Percentiles rank a stretch among this genome's conserved stretches.
Evolutionary conservation across 2,329 filamentous ascomycete genomes (phyloP).

Genomic region (Botrytis pseudocinerea): DNA sequence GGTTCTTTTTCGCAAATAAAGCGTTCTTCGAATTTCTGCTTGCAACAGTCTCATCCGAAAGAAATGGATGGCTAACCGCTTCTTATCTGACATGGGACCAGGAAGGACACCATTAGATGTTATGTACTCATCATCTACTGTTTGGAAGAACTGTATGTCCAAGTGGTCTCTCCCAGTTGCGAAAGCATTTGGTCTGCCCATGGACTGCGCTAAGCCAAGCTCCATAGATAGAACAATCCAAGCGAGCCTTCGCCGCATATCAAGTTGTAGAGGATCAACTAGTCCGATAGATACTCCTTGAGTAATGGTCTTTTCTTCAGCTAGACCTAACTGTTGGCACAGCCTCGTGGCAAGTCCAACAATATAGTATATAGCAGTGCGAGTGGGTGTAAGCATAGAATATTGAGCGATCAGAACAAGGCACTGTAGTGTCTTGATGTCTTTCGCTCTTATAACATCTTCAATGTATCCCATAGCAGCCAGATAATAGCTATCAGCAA

Average conservation of each 20-base stretch:
- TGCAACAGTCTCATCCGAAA: constrained; percentile 88
- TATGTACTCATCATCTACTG: constrained; percentile 81
- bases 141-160: constrained; percentile 81
- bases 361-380: constrained; percentile 91
- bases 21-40: constrained; percentile 78
- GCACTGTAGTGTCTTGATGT: constrained; percentile 87
- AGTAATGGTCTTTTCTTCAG: constrained; percentile 84
- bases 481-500: constrained; percentile 93
- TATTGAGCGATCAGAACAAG: constrained; percentile 86
- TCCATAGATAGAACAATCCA: constrained; percentile 92
- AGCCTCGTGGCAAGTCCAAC: constrained; percentile 85
- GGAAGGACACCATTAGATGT: constrained; percentile 72
- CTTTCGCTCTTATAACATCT: constrained; percentile 80
- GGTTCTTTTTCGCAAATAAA: constrained; percentile 81
- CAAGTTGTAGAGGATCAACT: constrained; percentile 72
- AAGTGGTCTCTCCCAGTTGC: constrained; percentile 80
- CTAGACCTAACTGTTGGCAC: constrained; percentile 83
- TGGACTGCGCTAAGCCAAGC: constrained; percentile 79
- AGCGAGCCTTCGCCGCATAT: constrained; percentile 84
- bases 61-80: constrained; percentile 88
- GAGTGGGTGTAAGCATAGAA: constrained; percentile 85
- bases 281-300: constrained; percentile 55
- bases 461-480: constrained; percentile 85
- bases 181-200: constrained; percentile 84
- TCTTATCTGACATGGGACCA: constrained; percentile 74